Conservation (phyloP, 257 asterid species). For the Mentha longifolia region DNA sequence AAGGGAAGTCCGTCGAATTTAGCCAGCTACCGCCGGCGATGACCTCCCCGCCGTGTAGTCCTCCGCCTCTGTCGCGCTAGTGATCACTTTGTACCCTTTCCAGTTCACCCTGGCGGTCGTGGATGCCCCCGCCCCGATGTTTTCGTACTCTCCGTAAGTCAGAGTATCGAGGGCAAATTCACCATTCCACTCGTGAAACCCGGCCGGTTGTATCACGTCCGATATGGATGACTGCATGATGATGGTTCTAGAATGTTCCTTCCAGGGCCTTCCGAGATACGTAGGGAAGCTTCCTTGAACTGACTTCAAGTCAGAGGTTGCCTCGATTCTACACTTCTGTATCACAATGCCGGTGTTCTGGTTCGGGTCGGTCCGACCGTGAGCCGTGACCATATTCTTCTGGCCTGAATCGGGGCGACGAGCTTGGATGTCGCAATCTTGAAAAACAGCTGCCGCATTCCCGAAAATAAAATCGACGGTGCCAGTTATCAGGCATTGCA, state of each 20-base stretch:
- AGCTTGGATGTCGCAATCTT: conserved; percentile 63
- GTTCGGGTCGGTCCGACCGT: conserved; percentile 69
- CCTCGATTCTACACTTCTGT: conserved; percentile 56
- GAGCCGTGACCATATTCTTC: conserved; percentile 68
- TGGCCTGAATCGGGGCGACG: conserved; percentile 60
- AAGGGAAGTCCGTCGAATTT: conserved; percentile 60
- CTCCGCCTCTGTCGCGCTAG: conserved; percentile 64
- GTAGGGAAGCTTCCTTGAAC: conserved; percentile 56
- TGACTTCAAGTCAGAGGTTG: conserved; percentile 57
- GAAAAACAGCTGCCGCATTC: conserved; percentile 55
- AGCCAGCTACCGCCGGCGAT: conserved; percentile 68
- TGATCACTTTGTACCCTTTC: conserved; percentile 62
- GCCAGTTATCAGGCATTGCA: conserved; percentile 55
- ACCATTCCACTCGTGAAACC: conserved; percentile 72
- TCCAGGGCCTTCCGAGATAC: conserved; percentile 66
- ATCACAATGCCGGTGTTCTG: conserved; percentile 74
- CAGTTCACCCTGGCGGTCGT: conserved; percentile 62
- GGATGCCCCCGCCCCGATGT: conserved; percentile 62
- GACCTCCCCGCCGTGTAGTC: conserved; percentile 50
- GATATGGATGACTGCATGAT: conserved; percentile 62
- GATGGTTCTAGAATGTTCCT: conserved; percentile 63
- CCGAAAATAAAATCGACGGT: conserved; percentile 73
- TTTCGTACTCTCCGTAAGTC: conserved; percentile 58
- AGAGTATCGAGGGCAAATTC: conserved; percentile 56
- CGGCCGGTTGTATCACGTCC: conserved; percentile 54